Base-by-base conservation (phyloP, 1,139 yeast genomes). In the Kodamaea sp. region DNA sequence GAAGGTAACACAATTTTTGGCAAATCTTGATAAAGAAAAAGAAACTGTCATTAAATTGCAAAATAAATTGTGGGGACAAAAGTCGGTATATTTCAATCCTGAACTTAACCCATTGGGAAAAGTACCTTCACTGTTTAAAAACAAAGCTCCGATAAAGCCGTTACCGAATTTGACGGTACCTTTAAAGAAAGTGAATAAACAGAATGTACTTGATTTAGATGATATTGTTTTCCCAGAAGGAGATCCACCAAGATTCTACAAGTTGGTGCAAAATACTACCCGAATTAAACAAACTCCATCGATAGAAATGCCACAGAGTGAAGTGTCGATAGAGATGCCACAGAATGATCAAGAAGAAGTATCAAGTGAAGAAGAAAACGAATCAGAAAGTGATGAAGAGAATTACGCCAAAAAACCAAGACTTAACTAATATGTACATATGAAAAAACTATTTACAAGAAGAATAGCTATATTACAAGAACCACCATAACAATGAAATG, bases 21-120 rank as follows among this genome's bases (percentile, higher is more conserved):
- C 36, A n/a, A 41, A 37, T n/a, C 39, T 42, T 20, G 55, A 60
- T 29, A 37, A 43, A 11, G 47, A 51, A 24, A 41, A 41, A 11
- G 42, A 47, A 25, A 42, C 46, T 24, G 49, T 49, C 27, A 44
- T 46, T 23, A 52, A 52, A 27, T 58, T 53, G n/a, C 45, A 45
- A 11, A 51, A 48, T 3, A 65, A 60, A 40, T 57, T 67, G 20
- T 65, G 67, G 64, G 76, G 75, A 1, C 52, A 44, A 39, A 50
- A 64, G 32, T 69, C 75, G 2, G 56, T 70, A 1, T 71, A 63
- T 44, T 71, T 69, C 49, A 71, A 71, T 45, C 73, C 75, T 4
- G 77, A 71, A 44, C 50, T 71, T 31, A 71, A 71, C 39, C 76
- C 77, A 3, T 51, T 70, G 12, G 77, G 77, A 0, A 68, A 67